Conservation (phyloP, 331 rosid genomes). For the Arachis monticola region DNA sequence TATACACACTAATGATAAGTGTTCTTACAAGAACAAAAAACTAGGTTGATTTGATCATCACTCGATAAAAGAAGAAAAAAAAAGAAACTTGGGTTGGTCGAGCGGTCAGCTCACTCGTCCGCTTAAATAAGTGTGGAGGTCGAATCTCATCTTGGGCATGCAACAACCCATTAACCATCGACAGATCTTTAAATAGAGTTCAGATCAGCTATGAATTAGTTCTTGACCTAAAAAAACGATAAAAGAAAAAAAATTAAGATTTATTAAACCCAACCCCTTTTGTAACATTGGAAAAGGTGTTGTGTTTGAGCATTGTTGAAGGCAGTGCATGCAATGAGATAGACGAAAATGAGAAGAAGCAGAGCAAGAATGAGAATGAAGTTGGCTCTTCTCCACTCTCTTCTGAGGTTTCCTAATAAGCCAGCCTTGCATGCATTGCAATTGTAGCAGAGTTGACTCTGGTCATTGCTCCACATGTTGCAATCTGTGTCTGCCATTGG, state of each 20-base stretch:
- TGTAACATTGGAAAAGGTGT: conserved; percentile 74
- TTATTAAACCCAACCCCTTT: conserved; percentile 67
- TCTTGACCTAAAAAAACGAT: no score
- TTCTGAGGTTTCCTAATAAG: conserved; percentile 68
- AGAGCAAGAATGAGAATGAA: conserved; percentile 69
- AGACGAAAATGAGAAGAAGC: conserved; percentile 67
- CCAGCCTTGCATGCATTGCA: conserved; percentile 90
- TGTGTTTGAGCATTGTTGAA: conserved; percentile 83
- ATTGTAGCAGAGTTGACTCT: conserved; percentile 67
- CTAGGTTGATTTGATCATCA: neutral
- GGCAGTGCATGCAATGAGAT: conserved; percentile 79
- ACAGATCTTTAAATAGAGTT: no score
- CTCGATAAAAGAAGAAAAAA: neutral
- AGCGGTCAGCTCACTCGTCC: no score
- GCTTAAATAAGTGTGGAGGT: no score
- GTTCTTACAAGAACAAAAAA: neutral
- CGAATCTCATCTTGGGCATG: no score
- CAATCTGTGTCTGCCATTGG: conserved; percentile 70
- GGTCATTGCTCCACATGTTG: conserved; percentile 80
- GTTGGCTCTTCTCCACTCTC: conserved; percentile 80
- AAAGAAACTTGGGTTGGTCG: neutral
- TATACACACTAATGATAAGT: conserved; percentile 16
- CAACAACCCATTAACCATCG: no score
- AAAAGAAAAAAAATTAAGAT: conserved; percentile 1
- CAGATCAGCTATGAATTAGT: no score